Evolutionary conservation across 2,329 filamentous ascomycete species (phyloP).

Genomic region (Oidium heveae): DNA sequence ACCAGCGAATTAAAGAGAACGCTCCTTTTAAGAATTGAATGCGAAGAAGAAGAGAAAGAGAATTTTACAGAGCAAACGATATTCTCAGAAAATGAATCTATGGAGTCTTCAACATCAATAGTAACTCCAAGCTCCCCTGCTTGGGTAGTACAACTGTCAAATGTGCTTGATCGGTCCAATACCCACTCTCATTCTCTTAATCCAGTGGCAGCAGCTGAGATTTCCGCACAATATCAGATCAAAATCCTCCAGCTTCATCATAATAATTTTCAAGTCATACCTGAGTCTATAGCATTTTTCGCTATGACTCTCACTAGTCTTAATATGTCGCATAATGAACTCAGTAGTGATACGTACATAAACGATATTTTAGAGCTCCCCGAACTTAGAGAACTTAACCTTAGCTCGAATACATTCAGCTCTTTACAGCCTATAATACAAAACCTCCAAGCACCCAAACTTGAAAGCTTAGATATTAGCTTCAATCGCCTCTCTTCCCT

Average conservation of each 20-base stretch:
- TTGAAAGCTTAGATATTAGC: conserved; percentile 59
- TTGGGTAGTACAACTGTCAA: conserved; percentile 15
- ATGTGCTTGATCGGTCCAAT: conserved; percentile 43
- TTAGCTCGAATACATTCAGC: conserved; percentile 49
- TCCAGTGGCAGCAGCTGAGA: conserved; percentile 28
- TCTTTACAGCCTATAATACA: conserved; percentile 39
- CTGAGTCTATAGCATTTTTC: conserved; percentile 43
- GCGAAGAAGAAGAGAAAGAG: conserved; percentile 15
- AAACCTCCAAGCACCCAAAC: conserved; percentile 43
- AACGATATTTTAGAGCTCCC: conserved; percentile 42
- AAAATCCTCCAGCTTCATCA: conserved; percentile 44
- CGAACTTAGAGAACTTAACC: conserved; percentile 48
- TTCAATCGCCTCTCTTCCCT: conserved; percentile 56
- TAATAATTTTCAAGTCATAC: conserved; percentile 49
- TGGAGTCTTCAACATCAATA: conserved; percentile 5
- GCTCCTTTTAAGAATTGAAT: conserved; percentile 39
- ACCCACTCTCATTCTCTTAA: conserved; percentile 36
- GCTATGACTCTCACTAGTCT: conserved; percentile 44
- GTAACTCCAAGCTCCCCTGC: conserved; percentile 6
- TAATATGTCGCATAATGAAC: conserved; percentile 50
- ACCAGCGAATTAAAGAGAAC: conserved; percentile 61
- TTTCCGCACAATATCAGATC: conserved; percentile 26
- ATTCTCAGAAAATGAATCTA: conserved; percentile 6
- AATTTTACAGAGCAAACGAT: conserved; percentile 15
- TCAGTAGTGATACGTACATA: conserved; percentile 40